phyloP scores from a whole-genome alignment of 148 eudicot genomes.

The Vaccinium vitisidaea region DNA sequence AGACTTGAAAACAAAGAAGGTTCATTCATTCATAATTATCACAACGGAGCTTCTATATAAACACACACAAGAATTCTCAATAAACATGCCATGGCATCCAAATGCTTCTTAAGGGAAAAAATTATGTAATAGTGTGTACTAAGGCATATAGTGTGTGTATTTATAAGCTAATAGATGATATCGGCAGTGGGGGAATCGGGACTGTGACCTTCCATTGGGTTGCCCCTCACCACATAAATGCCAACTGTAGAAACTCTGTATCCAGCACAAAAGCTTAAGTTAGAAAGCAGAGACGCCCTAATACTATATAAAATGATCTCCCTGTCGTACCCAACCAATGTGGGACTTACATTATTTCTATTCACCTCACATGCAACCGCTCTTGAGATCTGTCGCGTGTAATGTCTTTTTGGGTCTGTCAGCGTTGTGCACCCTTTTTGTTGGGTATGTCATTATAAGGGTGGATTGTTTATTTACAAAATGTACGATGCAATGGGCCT shows the following conservation, averaged over 20 bases:
- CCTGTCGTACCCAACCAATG: not conserved
- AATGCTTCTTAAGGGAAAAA: not conserved
- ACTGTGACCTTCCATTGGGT: not conserved
- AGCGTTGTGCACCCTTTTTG: not conserved
- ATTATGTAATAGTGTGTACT: not conserved
- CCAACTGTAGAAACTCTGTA: not conserved
- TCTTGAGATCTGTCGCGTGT: not conserved
- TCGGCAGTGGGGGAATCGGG: not conserved
- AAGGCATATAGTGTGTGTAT: not conserved
- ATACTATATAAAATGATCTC: not conserved
- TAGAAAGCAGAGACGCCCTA: not conserved
- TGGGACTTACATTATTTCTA: not conserved
- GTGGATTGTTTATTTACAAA: not conserved
- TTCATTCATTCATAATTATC: not conserved
- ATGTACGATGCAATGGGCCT: not conserved
- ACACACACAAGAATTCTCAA: not conserved
- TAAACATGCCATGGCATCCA: not conserved
- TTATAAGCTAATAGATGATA: not conserved
- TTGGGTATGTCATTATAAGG: not conserved
- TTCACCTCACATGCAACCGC: not conserved
- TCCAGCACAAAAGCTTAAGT: not conserved
- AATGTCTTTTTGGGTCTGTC: not conserved
- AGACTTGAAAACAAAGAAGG: not conserved
- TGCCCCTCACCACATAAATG: slow-evolving; percentile 2
- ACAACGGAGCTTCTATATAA: not conserved